Evolutionary conservation across 306 rosid genomes (phyloP), one percentile per base, ranked within the genome.

Genomic region (Inga laurina): DNA sequence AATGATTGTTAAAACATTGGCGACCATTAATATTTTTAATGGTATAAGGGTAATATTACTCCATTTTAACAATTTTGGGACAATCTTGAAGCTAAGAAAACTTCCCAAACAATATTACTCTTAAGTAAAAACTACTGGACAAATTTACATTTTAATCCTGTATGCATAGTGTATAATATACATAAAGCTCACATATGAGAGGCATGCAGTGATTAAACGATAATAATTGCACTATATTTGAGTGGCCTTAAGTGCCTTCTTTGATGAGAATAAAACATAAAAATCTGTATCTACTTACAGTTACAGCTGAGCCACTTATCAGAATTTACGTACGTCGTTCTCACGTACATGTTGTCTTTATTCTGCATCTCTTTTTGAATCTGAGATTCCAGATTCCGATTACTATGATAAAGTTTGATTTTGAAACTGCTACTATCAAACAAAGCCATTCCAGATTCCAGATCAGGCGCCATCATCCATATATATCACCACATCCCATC

Each of bases 391-490:
- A 70, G 32, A 67, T 76, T 70, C 54, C 24, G 30, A 35, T 61
- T 15, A 10, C 61, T 0, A 54, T 19, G 22, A 4, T 6, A 49
- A 48, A 49, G 57, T 30, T 52, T 34, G 79, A 43, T 19, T 59
- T 78, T 61, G 49, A 78, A 76, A 59, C 69, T 59, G 61, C 19
- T 45, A 45, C 54, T 49, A 49, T 49, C 65, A 74, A 54, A 54
- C 32, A 30, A 30, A 54, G 69, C 65, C 73, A 57, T 37, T 41
- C 71, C 74, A 78, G 83, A 84, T 78, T 83, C 80, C 75, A 59
- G 59, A 78, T 83, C 8, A 39, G 1, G 43, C 6, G 8, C 68
- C 79, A 57, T 49, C 74, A 10, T 57, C 65, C 43, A 39, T 39
- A 39, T 39, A 39, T 39, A 39, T 39, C 8, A 39, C 43, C 43